A percentile compares a stretch with the other conserved stretches of the same genome.
These are phyloP conservation scores for Thalia dealbata DNA, from an alignment of 176 grass and related monocot species.

Conservation along the genomic window DNA sequence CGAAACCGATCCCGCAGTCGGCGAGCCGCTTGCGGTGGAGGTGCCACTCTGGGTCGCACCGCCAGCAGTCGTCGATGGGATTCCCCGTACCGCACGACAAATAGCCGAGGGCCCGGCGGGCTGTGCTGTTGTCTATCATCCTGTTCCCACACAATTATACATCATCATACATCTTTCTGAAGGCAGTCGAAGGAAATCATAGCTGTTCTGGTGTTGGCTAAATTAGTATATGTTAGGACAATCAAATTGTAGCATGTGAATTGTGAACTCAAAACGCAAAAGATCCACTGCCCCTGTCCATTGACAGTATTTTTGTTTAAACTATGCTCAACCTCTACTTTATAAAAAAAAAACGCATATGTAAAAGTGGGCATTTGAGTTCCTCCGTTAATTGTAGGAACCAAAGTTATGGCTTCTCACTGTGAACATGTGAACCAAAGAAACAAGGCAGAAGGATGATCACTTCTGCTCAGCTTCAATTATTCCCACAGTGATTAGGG, in stretches of 20 bases:
- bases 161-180: background rate
- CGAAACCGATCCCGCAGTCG: constrained; percentile 20
- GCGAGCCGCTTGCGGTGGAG: constrained; percentile 19
- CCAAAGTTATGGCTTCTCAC: background rate
- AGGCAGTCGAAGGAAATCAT: background rate
- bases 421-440: background rate
- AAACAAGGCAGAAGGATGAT: background rate
- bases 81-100: constrained; percentile 15
- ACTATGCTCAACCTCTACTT: no score
- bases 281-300: no score
- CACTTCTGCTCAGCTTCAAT: background rate
- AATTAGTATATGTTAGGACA: no score
- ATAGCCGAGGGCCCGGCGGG: constrained; percentile 9
- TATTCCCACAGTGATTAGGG: no score
- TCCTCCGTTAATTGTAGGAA: no score
- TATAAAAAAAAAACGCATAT: no score
- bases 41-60: constrained; percentile 18
- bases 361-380: no score
- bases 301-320: no score
- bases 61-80: constrained; percentile 24
- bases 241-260: no score
- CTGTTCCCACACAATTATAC: background rate
- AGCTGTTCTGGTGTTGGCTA: no score
- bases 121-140: constrained; percentile 9
- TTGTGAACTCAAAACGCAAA: no score